Evolutionary conservation across 441 rosid species (phyloP), one percentile per base, ranked within the genome.

Genomic region (Arabidopsis lyrata): DNA sequence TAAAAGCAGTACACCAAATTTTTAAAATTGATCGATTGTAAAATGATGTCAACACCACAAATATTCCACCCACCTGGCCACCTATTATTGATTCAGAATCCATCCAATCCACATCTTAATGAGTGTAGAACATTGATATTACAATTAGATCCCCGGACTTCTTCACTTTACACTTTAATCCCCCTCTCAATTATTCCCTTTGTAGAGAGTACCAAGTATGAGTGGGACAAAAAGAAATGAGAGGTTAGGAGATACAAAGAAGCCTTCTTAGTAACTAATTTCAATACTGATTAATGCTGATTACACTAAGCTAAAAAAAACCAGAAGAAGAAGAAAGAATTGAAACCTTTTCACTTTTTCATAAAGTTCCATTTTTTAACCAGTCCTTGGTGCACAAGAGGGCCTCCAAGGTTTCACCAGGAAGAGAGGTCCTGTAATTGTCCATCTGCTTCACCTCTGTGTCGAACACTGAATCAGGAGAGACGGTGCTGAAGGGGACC

Each of bases 331-430:
- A 27, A 39, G 6, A 39, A 60, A 39, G 7, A 39, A 10, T 41
- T 8, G 15, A 4, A 42, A 62, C 16, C 20, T 41, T 41, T 24
- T n/a, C 13, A 42, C 5, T 8, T 35, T 18, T 24, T 75, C 58
- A 68, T 16, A 20, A 16, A 15, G 50, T 44, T 68, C 10, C 38
- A 44, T 50, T 63, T 41, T 71, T 71, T 14, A 89, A 78, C 95
- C 97, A 89, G 60, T 88, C 92, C 82, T 91, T 91, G 34, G 90
- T 85, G 58, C 97, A 91, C 18, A 91, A 72, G 39, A 89, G 84
- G 66, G 97, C 95, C 78, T 89, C 95, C 74, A 89, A 79, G 0
- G 93, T 91, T 39, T 76, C 87, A 6, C 80, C 85, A 34, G 86
- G 74, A 65, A 87, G 77, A 8, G 90, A 85, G 38, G 85, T 85